Percentiles rank a stretch among this genome's conserved stretches.
Evolutionary conservation across 1,284 basidiomycete species (phyloP).

Genomic region (Sphaerobolus stellatus): DNA sequence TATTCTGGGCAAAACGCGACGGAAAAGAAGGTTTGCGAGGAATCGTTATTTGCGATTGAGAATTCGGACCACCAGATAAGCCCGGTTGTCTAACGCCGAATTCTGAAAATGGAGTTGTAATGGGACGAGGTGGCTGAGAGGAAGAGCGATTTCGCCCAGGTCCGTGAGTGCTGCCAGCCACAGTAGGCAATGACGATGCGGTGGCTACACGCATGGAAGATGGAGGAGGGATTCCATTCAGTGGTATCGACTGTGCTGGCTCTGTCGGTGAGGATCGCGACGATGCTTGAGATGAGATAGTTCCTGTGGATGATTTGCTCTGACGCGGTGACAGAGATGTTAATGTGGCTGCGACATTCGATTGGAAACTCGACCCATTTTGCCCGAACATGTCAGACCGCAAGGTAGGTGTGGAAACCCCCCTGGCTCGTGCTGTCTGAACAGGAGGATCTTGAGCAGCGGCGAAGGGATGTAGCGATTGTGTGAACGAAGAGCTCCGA

Average conservation of each 20-base stretch:
- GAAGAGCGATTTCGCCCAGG: constrained; percentile 57
- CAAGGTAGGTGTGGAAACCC: constrained; percentile 46
- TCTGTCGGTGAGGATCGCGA: constrained; percentile 52
- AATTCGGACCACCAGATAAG: neutral
- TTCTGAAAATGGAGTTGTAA: constrained; percentile 5
- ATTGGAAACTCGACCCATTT: constrained; percentile 49
- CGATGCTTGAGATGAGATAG: constrained; percentile 55
- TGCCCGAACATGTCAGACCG: constrained; percentile 40
- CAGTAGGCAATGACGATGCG: constrained; percentile 44
- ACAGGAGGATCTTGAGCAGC: constrained; percentile 3
- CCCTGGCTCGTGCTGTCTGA: constrained; percentile 49
- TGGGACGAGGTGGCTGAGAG: constrained; percentile 65
- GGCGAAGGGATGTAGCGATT: constrained; percentile 2
- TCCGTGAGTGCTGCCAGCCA: constrained; percentile 31
- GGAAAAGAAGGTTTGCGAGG: constrained; percentile 62
- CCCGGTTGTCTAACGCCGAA: constrained; percentile 7
- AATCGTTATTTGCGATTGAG: constrained; percentile 15
- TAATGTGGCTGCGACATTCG: constrained; percentile 57
- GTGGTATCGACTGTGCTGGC: constrained; percentile 1
- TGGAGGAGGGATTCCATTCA: constrained; percentile 37
- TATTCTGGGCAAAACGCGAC: constrained; percentile 48
- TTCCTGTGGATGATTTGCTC: constrained; percentile 41
- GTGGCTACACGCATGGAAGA: constrained; percentile 35
- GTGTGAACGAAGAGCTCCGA: neutral
- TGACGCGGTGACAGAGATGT: constrained; percentile 71